Percentiles rank a stretch among this genome's conserved stretches.
These are phyloP conservation scores for Cordyceps cateniannulata DNA, from an alignment of 2,329 filamentous ascomycete species.

Conservation along the genomic window DNA sequence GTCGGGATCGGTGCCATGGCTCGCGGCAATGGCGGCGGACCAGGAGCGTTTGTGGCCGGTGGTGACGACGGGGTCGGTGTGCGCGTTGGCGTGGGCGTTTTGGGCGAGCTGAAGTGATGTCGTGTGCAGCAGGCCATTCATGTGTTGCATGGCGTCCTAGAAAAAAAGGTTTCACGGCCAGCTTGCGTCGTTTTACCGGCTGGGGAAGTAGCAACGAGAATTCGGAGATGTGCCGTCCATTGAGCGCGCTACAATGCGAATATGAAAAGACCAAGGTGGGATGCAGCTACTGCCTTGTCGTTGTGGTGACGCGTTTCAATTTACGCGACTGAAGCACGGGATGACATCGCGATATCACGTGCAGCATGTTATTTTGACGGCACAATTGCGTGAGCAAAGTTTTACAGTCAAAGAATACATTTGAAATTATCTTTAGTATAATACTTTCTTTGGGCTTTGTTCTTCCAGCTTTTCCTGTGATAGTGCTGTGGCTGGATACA, in stretches of 20 bases:
- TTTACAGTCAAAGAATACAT: neutral
- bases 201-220: neutral
- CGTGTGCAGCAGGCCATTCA: constrained; percentile 39
- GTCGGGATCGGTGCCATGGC: constrained; percentile 12
- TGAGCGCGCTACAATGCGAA: neutral
- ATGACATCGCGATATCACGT: constrained; percentile 1
- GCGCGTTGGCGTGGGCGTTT: constrained; percentile 30
- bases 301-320: neutral
- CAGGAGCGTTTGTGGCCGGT: constrained; percentile 42
- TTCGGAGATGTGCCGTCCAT: neutral
- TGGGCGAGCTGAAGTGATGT: constrained; percentile 45
- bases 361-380: neutral
- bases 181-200: neutral
- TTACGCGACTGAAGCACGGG: constrained; percentile 2
- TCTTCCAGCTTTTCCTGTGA: too few species aligned
- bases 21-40: constrained; percentile 19
- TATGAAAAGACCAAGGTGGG: neutral
- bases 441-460: too few species aligned
- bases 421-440: neutral
- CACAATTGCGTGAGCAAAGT: neutral
- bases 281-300: neutral
- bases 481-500: too few species aligned
- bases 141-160: constrained; percentile 29
- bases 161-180: neutral
- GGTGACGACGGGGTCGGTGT: constrained; percentile 20